A percentile compares a stretch with the other conserved stretches of the same genome.
Conservation (phyloP, 768 basidiomycete species). For the Termitomyces heimii region DNA sequence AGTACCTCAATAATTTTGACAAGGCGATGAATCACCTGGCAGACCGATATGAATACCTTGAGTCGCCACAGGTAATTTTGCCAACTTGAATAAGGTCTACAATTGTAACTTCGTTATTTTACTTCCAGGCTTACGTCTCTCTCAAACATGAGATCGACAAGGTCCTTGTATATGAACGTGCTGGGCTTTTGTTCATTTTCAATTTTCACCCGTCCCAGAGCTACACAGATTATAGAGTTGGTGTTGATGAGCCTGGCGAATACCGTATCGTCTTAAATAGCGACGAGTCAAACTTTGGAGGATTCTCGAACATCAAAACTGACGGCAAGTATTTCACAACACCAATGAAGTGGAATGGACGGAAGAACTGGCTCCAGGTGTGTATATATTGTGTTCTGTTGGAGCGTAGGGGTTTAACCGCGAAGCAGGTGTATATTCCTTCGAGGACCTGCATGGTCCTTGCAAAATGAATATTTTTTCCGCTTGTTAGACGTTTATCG, state of each 20-base stretch:
- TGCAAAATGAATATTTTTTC: conserved; percentile 27
- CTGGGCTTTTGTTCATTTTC: conserved; percentile 91
- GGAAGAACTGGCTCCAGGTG: conserved; percentile 88
- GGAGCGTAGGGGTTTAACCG: not conserved
- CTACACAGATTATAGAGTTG: conserved; percentile 91
- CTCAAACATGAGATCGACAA: conserved; percentile 94
- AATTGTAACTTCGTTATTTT: not conserved
- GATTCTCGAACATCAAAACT: conserved; percentile 73
- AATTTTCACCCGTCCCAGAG: conserved; percentile 94
- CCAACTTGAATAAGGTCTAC: not conserved
- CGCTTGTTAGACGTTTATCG: not conserved
- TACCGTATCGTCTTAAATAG: conserved; percentile 77
- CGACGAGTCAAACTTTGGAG: conserved; percentile 86
- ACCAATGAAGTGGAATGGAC: conserved; percentile 85
- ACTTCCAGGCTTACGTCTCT: conserved; percentile 77
- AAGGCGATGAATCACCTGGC: conserved; percentile 86
- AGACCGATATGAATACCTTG: conserved; percentile 78
- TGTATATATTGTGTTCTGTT: conserved; percentile 14
- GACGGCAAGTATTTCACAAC: conserved; percentile 73
- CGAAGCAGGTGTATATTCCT: conserved; percentile 64
- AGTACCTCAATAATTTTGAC: conserved; percentile 92
- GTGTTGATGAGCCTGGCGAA: conserved; percentile 79
- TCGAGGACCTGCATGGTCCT: conserved; percentile 63
- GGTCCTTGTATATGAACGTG: conserved; percentile 90
- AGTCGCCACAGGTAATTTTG: conserved; percentile 57